phyloP scores from a whole-genome alignment of 257 asterid genomes.

The Lithospermum erythrorhizon region DNA sequence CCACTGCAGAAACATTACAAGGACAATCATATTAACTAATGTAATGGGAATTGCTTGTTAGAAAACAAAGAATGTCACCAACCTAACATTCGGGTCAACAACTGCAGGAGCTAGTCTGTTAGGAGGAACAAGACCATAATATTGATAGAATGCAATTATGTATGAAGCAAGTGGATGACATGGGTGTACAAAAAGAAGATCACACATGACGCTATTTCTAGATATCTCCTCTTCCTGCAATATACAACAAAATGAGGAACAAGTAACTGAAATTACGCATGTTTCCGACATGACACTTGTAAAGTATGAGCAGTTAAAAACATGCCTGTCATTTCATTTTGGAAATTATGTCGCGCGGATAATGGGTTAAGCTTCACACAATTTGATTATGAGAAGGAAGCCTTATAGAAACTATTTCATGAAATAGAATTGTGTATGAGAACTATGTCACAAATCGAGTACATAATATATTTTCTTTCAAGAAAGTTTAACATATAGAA shows the following conservation, averaged over 20 bases:
- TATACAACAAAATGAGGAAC: constrained; percentile 6
- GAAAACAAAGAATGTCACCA: constrained; percentile 17
- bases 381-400: too few species aligned
- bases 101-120: constrained; percentile 33
- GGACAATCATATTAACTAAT: constrained; percentile 6
- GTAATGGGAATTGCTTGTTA: not conserved
- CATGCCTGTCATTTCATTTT: not conserved
- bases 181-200: constrained; percentile 72
- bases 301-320: not conserved
- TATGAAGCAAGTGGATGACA: constrained; percentile 56
- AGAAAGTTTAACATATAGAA: too few species aligned
- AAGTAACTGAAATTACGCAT: not conserved
- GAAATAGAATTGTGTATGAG: too few species aligned
- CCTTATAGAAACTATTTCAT: too few species aligned
- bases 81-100: constrained; percentile 59
- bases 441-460: too few species aligned
- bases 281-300: not conserved
- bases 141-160: constrained; percentile 44
- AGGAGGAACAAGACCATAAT: constrained; percentile 22
- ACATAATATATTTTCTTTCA: too few species aligned
- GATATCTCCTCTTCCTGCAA: constrained; percentile 71
- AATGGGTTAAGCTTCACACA: too few species aligned
- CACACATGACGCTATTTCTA: constrained; percentile 71
- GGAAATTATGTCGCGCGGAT: too few species aligned
- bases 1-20: constrained; percentile 39